Evolutionary conservation across 1,284 basidiomycete species (phyloP).

Genomic region (Puccinia horiana): DNA sequence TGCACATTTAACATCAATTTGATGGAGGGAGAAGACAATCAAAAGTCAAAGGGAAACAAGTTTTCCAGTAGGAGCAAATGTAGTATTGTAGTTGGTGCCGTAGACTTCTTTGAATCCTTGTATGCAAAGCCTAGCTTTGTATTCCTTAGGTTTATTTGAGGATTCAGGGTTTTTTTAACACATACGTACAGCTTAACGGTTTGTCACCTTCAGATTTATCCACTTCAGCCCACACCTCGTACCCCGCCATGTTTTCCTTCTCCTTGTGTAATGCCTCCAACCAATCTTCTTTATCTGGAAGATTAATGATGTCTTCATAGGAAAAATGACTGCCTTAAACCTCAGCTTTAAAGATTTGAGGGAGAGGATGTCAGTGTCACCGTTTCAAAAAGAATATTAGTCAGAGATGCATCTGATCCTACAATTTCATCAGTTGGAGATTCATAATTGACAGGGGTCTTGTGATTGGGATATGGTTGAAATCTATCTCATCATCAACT

Average conservation of each 20-base stretch:
- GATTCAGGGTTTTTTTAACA: slow-evolving; percentile 7
- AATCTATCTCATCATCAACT: neutral
- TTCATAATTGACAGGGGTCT: too few species aligned
- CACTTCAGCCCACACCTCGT: slow-evolving; percentile 4
- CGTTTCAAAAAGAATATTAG: neutral
- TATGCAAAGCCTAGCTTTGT: neutral
- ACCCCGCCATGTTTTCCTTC: neutral
- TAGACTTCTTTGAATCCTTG: neutral
- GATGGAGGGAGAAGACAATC: neutral
- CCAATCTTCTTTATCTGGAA: neutral
- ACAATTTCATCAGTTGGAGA: neutral
- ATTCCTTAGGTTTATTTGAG: neutral
- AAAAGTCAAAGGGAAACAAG: neutral
- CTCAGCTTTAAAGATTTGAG: neutral
- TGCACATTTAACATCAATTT: slow-evolving; percentile 22
- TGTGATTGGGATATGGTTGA: neutral
- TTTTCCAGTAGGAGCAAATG: slow-evolving; percentile 20
- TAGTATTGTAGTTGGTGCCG: neutral
- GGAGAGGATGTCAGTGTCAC: too few species aligned
- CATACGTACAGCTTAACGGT: neutral
- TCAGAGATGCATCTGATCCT: neutral
- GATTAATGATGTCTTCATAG: neutral
- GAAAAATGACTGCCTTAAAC: neutral
- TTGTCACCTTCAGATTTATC: neutral
- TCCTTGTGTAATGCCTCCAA: neutral